Evolutionary conservation across 2,329 filamentous ascomycete species (phyloP).

Genomic region (Botrytis hyacinthi): DNA sequence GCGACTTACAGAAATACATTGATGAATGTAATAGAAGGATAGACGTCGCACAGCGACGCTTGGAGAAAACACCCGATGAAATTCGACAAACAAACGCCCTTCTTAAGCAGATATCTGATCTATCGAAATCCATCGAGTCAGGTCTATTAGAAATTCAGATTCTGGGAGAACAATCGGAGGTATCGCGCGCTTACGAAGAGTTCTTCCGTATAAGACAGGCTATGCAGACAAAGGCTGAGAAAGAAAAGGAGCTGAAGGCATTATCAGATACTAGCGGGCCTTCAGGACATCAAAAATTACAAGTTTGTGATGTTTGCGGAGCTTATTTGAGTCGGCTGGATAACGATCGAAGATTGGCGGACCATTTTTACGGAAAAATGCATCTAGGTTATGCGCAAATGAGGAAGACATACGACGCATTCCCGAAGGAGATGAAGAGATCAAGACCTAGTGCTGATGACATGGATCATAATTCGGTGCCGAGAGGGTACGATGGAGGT

Average conservation of each 20-base stretch:
- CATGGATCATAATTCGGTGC: slow-evolving; percentile 51
- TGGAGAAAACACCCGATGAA: slow-evolving; percentile 98
- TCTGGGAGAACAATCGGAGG: slow-evolving; percentile 76
- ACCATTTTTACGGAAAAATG: slow-evolving; percentile 99
- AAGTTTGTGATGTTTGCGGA: slow-evolving; percentile 97
- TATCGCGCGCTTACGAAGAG: slow-evolving; percentile 81
- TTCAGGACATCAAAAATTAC: slow-evolving; percentile 93
- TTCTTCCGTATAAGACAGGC: slow-evolving; percentile 81
- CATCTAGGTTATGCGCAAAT: slow-evolving; percentile 97
- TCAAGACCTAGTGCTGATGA: slow-evolving; percentile 55
- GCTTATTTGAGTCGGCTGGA: slow-evolving; percentile 90
- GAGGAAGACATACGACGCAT: slow-evolving; percentile 86
- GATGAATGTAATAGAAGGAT: slow-evolving; percentile 95
- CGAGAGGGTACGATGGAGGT: slow-evolving; percentile 54
- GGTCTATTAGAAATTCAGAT: slow-evolving; percentile 84
- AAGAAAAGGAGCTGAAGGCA: slow-evolving; percentile 84
- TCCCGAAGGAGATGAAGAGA: slow-evolving; percentile 81
- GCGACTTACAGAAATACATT: slow-evolving; percentile 94
- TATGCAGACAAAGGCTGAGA: slow-evolving; percentile 76
- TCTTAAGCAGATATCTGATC: slow-evolving; percentile 80
- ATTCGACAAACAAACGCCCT: slow-evolving; percentile 91
- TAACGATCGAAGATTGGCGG: slow-evolving; percentile 88
- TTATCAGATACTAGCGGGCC: slow-evolving; percentile 90
- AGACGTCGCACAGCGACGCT: slow-evolving; percentile 78
- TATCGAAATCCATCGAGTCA: slow-evolving; percentile 73